Conservation (phyloP, 495 filamentous ascomycete species). For the Xylaria cubensis region DNA sequence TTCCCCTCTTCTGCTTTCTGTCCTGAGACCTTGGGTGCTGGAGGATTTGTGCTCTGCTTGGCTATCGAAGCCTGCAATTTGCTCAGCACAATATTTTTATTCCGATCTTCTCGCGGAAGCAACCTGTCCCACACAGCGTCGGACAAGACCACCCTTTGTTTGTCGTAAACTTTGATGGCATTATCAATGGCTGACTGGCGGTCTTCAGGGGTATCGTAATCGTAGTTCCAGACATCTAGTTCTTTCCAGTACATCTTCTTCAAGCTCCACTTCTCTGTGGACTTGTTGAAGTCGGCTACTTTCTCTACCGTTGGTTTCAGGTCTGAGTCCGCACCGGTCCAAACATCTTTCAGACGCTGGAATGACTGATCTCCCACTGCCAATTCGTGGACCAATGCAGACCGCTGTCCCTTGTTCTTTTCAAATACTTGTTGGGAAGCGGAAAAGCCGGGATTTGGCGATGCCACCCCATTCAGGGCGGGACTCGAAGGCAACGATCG, state of each 20-base stretch:
- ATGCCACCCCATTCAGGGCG: conserved; percentile 58
- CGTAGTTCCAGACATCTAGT: conserved; percentile 80
- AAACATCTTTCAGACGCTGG: conserved; percentile 61
- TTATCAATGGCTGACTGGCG: conserved; percentile 82
- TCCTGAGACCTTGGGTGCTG: conserved; percentile 65
- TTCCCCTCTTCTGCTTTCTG: conserved; percentile 62
- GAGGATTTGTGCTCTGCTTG: conserved; percentile 57
- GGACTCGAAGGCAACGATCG: conserved; percentile 72
- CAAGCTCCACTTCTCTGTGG: conserved; percentile 69
- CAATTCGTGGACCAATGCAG: conserved; percentile 77
- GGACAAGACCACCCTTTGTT: conserved; percentile 70
- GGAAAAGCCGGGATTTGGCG: conserved; percentile 58
- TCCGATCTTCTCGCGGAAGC: conserved; percentile 74
- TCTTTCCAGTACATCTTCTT: conserved; percentile 79
- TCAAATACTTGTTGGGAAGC: conserved; percentile 59
- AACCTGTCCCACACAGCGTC: conserved; percentile 84
- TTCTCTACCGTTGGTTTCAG: conserved; percentile 62
- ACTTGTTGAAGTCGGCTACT: conserved; percentile 61
- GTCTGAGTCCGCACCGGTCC: conserved; percentile 65
- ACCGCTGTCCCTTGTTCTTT: conserved; percentile 58
- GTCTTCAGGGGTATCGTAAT: conserved; percentile 69
- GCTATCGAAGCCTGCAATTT: conserved; percentile 69
- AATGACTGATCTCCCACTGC: conserved; percentile 66
- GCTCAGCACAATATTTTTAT: conserved; percentile 81
- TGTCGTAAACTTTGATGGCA: conserved; percentile 82